phyloP scores from a whole-genome alignment of 2,329 filamentous ascomycete genomes.

The Cladophialophora psammophila region DNA sequence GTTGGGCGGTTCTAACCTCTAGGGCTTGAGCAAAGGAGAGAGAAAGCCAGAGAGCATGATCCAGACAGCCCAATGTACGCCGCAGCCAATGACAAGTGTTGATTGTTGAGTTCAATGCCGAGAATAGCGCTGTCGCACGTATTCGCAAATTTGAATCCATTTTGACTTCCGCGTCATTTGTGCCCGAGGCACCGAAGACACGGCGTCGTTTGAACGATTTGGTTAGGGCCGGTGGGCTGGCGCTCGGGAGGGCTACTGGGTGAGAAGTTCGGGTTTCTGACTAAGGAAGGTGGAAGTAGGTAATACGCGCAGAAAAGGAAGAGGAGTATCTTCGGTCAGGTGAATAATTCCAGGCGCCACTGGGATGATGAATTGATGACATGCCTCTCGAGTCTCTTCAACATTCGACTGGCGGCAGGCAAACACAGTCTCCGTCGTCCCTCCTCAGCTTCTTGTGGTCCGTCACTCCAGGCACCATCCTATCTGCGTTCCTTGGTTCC shows the following conservation, averaged over 20 bases:
- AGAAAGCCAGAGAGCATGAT: not conserved
- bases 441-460: not conserved
- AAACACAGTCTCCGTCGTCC: not conserved
- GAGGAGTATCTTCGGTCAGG: not conserved
- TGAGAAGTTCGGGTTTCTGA: not conserved
- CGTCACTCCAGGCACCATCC: not conserved
- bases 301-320: not conserved
- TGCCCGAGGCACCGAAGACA: not conserved
- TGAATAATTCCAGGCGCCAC: not conserved
- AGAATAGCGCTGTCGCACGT: not conserved
- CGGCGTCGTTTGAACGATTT: not conserved
- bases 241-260: not conserved
- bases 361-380: not conserved
- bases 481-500: not conserved
- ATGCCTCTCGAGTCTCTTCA: not conserved
- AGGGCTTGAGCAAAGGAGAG: not conserved
- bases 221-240: too few species aligned
- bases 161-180: not conserved
- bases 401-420: not conserved
- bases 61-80: not conserved
- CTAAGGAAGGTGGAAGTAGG: not conserved
- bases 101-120: not conserved
- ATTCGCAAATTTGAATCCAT: not conserved
- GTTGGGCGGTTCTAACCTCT: not conserved
- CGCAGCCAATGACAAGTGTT: not conserved